Conservation (phyloP, 306 rosid genomes). For the Medicago ruthenica region DNA sequence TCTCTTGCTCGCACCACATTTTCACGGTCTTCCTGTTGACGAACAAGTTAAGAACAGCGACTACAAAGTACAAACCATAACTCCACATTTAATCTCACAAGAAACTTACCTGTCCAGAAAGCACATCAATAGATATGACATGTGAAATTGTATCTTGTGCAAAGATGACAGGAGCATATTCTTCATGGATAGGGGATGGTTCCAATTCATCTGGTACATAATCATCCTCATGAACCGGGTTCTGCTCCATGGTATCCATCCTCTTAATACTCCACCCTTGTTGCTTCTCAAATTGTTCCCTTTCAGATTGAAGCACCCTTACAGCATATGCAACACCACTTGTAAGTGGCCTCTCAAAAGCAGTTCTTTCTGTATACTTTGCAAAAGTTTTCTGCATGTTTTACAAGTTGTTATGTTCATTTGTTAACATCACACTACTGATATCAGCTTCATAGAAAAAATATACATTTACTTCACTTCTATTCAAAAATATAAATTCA, state of each 20-base stretch:
- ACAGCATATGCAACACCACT: slow-evolving; percentile 99
- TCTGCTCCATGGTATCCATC: slow-evolving; percentile 84
- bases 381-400: slow-evolving; percentile 81
- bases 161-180: slow-evolving; percentile 98
- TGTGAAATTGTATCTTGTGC: slow-evolving; percentile 94
- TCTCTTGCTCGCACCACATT: slow-evolving; percentile 92
- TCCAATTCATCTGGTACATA: slow-evolving; percentile 73
- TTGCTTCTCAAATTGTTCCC: slow-evolving; percentile 93
- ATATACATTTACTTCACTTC: not conserved
- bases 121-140: slow-evolving; percentile 86
- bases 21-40: slow-evolving; percentile 84
- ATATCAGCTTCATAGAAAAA: not conserved
- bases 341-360: slow-evolving; percentile 98
- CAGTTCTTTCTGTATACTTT: slow-evolving; percentile 90
- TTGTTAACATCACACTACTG: not conserved
- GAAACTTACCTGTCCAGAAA: slow-evolving; percentile 79
- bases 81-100: slow-evolving; percentile 6
- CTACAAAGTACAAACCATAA: not conserved
- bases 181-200: slow-evolving; percentile 78
- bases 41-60: slow-evolving; percentile 34
- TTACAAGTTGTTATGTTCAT: slow-evolving; percentile 51
- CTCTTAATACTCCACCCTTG: slow-evolving; percentile 98
- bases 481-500: slow-evolving; percentile 1
- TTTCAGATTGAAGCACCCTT: slow-evolving; percentile 93
- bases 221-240: slow-evolving; percentile 77